Base-by-base conservation (phyloP, 352 stramenopile genomes). In the Phytopythium oedochilum region DNA sequence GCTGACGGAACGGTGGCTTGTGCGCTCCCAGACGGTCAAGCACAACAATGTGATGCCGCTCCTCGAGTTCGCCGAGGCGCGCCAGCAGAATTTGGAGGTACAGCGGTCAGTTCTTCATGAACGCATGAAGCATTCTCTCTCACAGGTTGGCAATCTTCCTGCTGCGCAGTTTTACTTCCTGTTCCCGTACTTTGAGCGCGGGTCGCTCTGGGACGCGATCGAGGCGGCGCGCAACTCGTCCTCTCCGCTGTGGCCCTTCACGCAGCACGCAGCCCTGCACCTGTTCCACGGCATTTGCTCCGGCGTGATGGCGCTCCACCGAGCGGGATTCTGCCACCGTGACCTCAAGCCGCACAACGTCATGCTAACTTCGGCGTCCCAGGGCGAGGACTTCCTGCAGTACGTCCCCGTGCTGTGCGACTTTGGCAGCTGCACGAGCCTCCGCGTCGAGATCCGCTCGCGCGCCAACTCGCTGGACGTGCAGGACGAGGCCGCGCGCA, bases 291-390 rank as follows among this genome's bases (percentile, higher is more conserved):
- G 84, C 39, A 92, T 96, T 66, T 92, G 84, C 46, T 71, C 79
- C 0, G 87, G 85, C 5, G 68, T 95, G 17, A 59, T 86, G 18
- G 80, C 86, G 14, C 29, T 96, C 15, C 87, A 96, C 36, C 76
- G 75, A 11, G 82, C 72, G 0, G 87, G 85, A 3, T 95, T 91
- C 54, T 92, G 82, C 46, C 87, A 96, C 53, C 74, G 85, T 18
- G 85, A 94, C 54, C 73, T 96, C 29, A 94, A 92, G 64, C 83
- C 83, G 14, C 85, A 95, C 55, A 94, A 94, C 38, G 65, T 96
- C 1, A 54, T 96, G 52, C 59, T 96, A 14, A 85, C 75, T 26
- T 88, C 78, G 26, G 80, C 73, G 23, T 77, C 76, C 0, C 70
- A 61, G 55, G 78, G 71, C 43, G 78, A 86, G 46, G 77, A 89